Percentiles rank a stretch among this genome's conserved stretches.
Evolutionary conservation across 83 land plant species (phyloP).

Genomic region (Isoetes engelmannii): DNA sequence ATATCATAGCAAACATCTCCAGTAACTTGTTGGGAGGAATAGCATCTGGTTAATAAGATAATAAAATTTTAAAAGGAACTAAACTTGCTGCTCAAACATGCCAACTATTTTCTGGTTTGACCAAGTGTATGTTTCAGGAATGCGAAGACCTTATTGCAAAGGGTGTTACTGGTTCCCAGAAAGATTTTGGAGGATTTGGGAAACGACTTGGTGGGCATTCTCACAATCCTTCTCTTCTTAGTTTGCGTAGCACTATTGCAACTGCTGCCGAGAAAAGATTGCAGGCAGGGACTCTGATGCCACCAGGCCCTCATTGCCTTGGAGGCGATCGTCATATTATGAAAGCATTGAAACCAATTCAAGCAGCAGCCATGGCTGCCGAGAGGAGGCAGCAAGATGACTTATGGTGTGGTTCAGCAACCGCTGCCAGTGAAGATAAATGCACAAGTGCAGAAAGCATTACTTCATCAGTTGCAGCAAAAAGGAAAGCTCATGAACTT

Average conservation of each 20-base stretch:
- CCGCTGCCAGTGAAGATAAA: slow-evolving; percentile 28
- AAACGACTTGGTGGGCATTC: slow-evolving; percentile 63
- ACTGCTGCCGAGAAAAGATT: slow-evolving; percentile 76
- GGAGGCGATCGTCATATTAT: slow-evolving; percentile 78
- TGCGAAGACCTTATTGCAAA: slow-evolving; percentile 75
- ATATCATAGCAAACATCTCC: too few species aligned
- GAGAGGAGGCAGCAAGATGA: slow-evolving; percentile 78
- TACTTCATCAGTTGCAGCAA: slow-evolving; percentile 4
- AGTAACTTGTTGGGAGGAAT: too few species aligned
- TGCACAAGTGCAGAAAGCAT: slow-evolving; percentile 30
- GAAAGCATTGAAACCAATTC: slow-evolving; percentile 72
- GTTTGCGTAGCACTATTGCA: slow-evolving; percentile 45
- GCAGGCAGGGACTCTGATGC: slow-evolving; percentile 43
- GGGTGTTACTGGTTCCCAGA: slow-evolving; percentile 70
- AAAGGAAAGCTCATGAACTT: not conserved
- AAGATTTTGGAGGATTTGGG: slow-evolving; percentile 85
- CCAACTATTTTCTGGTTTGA: not conserved
- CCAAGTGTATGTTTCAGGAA: slow-evolving; percentile 38
- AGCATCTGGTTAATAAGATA: not conserved
- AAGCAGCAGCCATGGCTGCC: slow-evolving; percentile 98
- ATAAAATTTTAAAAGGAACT: not conserved
- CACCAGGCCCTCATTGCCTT: slow-evolving; percentile 66
- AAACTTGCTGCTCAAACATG: not conserved
- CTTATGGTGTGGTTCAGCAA: slow-evolving; percentile 74
- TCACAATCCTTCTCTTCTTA: slow-evolving; percentile 53